Percentiles rank a stretch among this genome's conserved stretches.
These are phyloP conservation scores for Rhododendron ferrugineum DNA, from an alignment of 148 eudicot genomes.

Conservation along the genomic window DNA sequence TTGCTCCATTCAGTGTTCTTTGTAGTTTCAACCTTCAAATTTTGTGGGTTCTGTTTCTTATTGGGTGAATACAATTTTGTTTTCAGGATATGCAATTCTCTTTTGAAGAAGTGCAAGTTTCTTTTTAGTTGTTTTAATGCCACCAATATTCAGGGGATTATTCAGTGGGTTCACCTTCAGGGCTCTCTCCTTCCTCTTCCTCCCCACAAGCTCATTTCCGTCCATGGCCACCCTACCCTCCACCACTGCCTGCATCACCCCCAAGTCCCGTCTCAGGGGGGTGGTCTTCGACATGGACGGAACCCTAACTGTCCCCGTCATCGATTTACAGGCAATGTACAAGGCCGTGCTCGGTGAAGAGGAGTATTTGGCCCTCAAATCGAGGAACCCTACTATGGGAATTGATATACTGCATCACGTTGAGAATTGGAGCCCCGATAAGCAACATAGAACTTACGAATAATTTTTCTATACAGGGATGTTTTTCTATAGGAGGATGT, in stretches of 20 bases:
- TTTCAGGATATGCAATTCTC: neutral
- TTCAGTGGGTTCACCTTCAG: too few relatives aligned
- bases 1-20: neutral
- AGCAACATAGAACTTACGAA: constrained; percentile 55
- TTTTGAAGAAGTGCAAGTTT: neutral
- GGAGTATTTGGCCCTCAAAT: constrained; percentile 34
- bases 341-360: constrained; percentile 69
- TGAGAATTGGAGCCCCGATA: constrained; percentile 44
- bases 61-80: neutral
- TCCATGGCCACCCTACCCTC: neutral
- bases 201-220: neutral
- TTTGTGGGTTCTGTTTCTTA: neutral
- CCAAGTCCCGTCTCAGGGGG: constrained; percentile 52
- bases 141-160: too few relatives aligned
- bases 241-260: neutral
- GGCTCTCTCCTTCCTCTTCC: too few relatives aligned
- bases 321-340: constrained; percentile 89
- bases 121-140: neutral
- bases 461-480: too few relatives aligned
- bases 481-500: too few relatives aligned
- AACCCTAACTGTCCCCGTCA: constrained; percentile 84
- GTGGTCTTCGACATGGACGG: constrained; percentile 99
- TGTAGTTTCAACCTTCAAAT: neutral
- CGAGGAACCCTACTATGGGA: constrained; percentile 30
- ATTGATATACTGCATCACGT: constrained; percentile 77